Conservation (phyloP, 2,329 filamentous ascomycete species). For the Alternaria longipes region DNA sequence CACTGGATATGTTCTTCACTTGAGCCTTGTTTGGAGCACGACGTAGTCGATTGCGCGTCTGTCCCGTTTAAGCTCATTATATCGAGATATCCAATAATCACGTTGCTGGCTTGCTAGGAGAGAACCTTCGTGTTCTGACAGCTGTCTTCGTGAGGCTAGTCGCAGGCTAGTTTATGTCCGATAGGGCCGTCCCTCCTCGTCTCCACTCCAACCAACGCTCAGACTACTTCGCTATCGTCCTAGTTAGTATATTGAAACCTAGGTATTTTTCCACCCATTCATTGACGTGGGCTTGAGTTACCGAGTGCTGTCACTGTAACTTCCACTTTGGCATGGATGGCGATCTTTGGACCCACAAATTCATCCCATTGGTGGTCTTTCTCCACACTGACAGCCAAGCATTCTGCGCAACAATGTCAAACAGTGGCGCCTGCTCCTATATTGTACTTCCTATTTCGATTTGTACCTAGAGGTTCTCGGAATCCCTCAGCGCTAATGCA, state of each 20-base stretch:
- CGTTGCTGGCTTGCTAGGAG: not conserved
- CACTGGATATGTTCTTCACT: not conserved
- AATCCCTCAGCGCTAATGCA: constrained; percentile 16
- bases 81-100: no score
- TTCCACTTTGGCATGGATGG: not conserved
- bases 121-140: not conserved
- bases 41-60: not conserved
- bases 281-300: not conserved
- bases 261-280: constrained; percentile 9
- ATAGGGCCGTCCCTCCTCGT: not conserved
- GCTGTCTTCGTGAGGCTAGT: not conserved
- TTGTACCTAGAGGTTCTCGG: not conserved
- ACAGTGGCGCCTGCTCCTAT: constrained; percentile 25
- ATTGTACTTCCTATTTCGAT: constrained; percentile 22
- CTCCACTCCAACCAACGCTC: not conserved
- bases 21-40: not conserved
- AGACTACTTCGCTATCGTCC: not conserved
- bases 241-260: not conserved
- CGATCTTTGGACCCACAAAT: constrained; percentile 8
- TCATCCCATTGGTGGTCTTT: constrained; percentile 39
- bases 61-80: not conserved
- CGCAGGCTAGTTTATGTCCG: not conserved
- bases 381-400: constrained; percentile 25
- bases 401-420: constrained; percentile 21
- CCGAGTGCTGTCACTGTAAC: not conserved